These are phyloP conservation scores for Dryas alaskensis DNA, from an alignment of 306 rosid species.

Conservation along the genomic window DNA sequence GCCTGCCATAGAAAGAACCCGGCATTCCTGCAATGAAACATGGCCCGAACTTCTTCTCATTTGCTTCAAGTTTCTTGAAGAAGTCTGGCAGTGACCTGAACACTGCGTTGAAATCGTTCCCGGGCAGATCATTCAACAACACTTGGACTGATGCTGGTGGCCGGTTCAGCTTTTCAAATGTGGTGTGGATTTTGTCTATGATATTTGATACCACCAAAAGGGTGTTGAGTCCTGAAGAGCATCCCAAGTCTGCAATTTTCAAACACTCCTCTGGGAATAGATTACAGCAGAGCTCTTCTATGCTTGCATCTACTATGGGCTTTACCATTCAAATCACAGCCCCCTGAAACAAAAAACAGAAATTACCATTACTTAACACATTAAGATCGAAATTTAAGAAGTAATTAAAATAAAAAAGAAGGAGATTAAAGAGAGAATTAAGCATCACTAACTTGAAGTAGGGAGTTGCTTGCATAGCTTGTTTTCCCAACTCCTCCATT, in stretches of 20 bases:
- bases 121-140: slow-evolving; percentile 46
- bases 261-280: slow-evolving; percentile 23
- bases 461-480: slow-evolving; percentile 23
- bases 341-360: slow-evolving; percentile 13
- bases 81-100: slow-evolving; percentile 39
- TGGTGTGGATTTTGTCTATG: background rate
- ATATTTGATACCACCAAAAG: slow-evolving; percentile 19
- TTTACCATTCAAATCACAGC: slow-evolving; percentile 1
- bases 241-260: slow-evolving; percentile 48
- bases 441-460: background rate
- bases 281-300: slow-evolving; percentile 2
- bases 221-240: slow-evolving; percentile 44
- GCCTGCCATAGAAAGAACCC: no score
- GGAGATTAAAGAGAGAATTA: background rate
- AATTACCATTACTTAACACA: no score
- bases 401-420: no score
- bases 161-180: background rate
- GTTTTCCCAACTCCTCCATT: slow-evolving; percentile 13
- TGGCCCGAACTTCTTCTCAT: slow-evolving; percentile 20
- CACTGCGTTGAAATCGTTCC: slow-evolving; percentile 50
- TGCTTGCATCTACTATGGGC: slow-evolving; percentile 26
- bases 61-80: background rate
- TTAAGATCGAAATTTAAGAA: no score
- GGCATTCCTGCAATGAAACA: slow-evolving; percentile 47
- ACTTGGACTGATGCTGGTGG: slow-evolving; percentile 27